A percentile compares a stretch with the other conserved stretches of the same genome.
Conservation (phyloP, 306 rosid species). For the Pyrus pyrifolia region DNA sequence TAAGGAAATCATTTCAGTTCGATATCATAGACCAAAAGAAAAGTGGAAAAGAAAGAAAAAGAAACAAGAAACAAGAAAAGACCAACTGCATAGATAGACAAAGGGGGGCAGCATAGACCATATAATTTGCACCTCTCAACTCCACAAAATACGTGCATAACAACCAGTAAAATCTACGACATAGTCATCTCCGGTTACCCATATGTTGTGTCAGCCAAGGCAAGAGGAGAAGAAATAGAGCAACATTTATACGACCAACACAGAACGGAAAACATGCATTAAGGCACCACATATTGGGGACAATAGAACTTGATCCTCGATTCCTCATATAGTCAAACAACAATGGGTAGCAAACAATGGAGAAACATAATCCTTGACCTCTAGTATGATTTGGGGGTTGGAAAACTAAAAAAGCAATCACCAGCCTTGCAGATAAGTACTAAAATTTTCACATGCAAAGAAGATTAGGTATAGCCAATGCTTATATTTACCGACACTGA, state of each 20-base stretch:
- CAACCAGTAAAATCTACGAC: background rate
- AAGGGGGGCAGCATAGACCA: background rate
- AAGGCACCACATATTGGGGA: background rate
- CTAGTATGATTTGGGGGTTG: background rate
- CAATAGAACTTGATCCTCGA: background rate
- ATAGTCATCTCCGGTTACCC: background rate
- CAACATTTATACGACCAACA: background rate
- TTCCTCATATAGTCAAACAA: background rate
- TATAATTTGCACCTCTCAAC: background rate
- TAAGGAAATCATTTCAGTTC: background rate
- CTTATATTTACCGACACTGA: background rate
- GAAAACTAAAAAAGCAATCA: background rate
- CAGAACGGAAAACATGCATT: background rate
- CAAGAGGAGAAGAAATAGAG: background rate
- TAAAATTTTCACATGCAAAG: background rate
- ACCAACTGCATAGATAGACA: background rate
- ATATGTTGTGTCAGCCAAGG: background rate
- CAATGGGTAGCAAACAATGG: background rate
- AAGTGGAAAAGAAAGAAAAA: too few relatives aligned
- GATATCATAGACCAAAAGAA: background rate
- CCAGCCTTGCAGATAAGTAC: background rate
- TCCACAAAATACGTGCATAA: background rate
- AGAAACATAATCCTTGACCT: background rate
- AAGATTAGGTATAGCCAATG: background rate
- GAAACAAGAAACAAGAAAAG: background rate